These are phyloP conservation scores for Neocucurbitaria cava DNA, from an alignment of 2,329 filamentous ascomycete species.

Conservation along the genomic window DNA sequence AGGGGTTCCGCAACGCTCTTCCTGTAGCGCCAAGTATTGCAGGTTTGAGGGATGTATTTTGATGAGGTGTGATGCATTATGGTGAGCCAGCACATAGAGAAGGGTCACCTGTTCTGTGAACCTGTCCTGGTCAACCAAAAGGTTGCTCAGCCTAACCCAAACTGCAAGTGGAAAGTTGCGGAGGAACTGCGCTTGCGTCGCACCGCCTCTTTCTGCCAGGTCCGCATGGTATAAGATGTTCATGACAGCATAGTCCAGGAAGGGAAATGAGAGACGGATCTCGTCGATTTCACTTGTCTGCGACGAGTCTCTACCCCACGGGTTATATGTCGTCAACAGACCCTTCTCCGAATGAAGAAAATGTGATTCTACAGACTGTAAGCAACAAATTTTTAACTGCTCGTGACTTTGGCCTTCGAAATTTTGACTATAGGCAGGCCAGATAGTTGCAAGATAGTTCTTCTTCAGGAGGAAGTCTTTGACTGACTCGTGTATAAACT, in stretches of 20 bases:
- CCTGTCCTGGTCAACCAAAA: slow-evolving; percentile 35
- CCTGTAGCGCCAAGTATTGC: slow-evolving; percentile 23
- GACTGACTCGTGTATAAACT: slow-evolving; percentile 34
- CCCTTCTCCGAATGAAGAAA: no score
- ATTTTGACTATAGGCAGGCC: slow-evolving; percentile 37
- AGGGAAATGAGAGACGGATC: slow-evolving; percentile 53
- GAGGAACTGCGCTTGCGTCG: slow-evolving; percentile 22
- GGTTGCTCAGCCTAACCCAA: slow-evolving; percentile 42
- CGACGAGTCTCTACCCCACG: no score
- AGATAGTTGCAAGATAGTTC: slow-evolving; percentile 33
- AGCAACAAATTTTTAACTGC: slow-evolving; percentile 53
- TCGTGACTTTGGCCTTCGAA: slow-evolving; percentile 18
- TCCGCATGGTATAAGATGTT: slow-evolving; percentile 56
- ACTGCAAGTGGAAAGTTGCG: slow-evolving; percentile 23
- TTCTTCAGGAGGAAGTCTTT: slow-evolving; percentile 49
- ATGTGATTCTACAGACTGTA: not conserved
- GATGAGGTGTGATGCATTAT: slow-evolving; percentile 37
- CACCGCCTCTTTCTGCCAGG: slow-evolving; percentile 31
- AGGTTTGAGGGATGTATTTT: slow-evolving; percentile 27
- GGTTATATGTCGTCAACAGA: no score
- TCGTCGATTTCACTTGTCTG: no score
- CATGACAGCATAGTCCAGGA: slow-evolving; percentile 55
- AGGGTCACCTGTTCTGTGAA: slow-evolving; percentile 19
- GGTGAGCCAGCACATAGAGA: slow-evolving; percentile 21
- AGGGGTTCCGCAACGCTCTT: slow-evolving; percentile 41